Base-by-base conservation (phyloP, 257 asterid genomes). In the Eustoma russellianum region DNA sequence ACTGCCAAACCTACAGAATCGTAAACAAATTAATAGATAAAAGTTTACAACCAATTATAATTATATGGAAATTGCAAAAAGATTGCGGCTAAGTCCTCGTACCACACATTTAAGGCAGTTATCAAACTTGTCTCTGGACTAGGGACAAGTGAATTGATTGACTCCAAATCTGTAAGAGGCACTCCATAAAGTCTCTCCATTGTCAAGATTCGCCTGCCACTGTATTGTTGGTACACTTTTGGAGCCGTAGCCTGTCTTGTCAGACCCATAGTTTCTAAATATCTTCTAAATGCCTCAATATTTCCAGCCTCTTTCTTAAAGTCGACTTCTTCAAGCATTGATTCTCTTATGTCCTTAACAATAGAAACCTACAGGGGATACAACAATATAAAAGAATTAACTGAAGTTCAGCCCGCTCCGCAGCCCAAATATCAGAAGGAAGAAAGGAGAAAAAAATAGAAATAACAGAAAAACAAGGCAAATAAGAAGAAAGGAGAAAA, bases 281-380 rank as follows among this genome's bases (percentile, higher is more conserved):
- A 91, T 73, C 73, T 79, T 81, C 93, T 79, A 63, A 91, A 91
- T 17, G 94, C 73, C 72, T 87, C 97, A 28, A 91, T 57, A 72
- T 91, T 87, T 68, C 74, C 67, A 40, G 98, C 98, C 78, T 91
- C 98, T 69, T 91, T 87, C 52, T 71, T 72, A 65, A 91, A 91
- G 85, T 91, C 94, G 61, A 91, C 95, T 79, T 91, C 98, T 74
- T 91, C 98, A 56, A 91, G 98, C 97, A 91, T 91, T 11, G 98
- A 87, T 65, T 82, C 90, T 69, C 89, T 79, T 72, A 91, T 91
- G 77, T 91, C 98, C 79, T 85, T 81, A 67, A 91, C 90, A 74
- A 91, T 91, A 50, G 93, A 82, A 66, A 87, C 98, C 98, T 91
- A 73, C 17, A 70, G 57, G 16, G 52, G 48, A 35, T 16, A 14